Evolutionary conservation across 495 filamentous ascomycete species (phyloP), one percentile per base, ranked within the genome.

Genomic region (Aspergillus sparsus): DNA sequence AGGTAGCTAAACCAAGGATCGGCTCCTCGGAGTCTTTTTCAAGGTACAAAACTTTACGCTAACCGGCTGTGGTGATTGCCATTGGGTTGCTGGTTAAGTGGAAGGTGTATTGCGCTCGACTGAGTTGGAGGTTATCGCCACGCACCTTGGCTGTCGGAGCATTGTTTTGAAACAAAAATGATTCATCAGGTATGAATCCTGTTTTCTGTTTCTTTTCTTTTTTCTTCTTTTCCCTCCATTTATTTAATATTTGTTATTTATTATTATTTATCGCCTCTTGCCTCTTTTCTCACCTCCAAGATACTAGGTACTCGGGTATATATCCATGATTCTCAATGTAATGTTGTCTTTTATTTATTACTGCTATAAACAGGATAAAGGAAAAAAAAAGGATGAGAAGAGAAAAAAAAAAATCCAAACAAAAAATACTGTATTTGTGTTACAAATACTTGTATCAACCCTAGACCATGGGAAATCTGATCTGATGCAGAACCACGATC

Each of bases 71-170:
- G 47, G 47, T 32, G 16, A 32, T 50, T 50, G 21, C 32, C 21
- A 7, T 50, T 21, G 3, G 1, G n/a, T 18, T 33, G 13, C 4
- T 10, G 47, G 31, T 18, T 11, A 50, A 34, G 21, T n/a, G 21
- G n/a, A 5, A 21, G 44, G 15, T 13, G 6, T 47, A 10, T 46
- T 47, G n/a, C n/a, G 8, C 27, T 21, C 18, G 15, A 47, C n/a
- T 47, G 15, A 21, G 49, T 34, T 51, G 45, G 18, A 58, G 42
- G 21, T 21, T 58, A 51, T 58, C 16, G 16, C 55, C 55, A 58
- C 55, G 55, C 55, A 58, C 55, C 51, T 15, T 35, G 16, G 7
- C 27, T 34, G 32, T 34, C 46, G 49, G 49, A 34, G 21, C 49
- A 47, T 7, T 18, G 37, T 16, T 47, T 47, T 47, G 44, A 47